These are phyloP conservation scores for Lantana camara DNA, from an alignment of 257 asterid species.

Conservation along the genomic window DNA sequence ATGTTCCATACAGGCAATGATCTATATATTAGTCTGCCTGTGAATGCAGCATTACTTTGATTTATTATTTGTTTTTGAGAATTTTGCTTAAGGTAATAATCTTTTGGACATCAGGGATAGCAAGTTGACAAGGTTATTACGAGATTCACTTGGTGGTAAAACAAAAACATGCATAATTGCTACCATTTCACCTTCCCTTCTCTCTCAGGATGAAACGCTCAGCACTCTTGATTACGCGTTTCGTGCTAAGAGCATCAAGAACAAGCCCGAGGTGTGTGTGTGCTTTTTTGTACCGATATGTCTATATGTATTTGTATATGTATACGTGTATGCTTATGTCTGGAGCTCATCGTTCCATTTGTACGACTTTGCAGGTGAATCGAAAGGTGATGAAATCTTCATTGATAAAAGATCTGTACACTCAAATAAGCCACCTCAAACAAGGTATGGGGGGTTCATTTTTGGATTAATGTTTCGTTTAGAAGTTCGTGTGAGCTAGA, in stretches of 20 bases:
- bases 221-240: slow-evolving; percentile 65
- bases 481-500: neutral
- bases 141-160: slow-evolving; percentile 68
- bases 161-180: slow-evolving; percentile 67
- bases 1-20: slow-evolving; percentile 61
- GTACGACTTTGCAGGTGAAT: slow-evolving; percentile 41
- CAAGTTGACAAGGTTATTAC: slow-evolving; percentile 62
- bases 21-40: neutral
- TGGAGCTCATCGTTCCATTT: neutral
- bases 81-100: neutral
- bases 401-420: slow-evolving; percentile 43
- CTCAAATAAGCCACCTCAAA: slow-evolving; percentile 48
- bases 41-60: neutral
- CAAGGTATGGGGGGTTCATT: slow-evolving; percentile 38
- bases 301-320: too few species aligned
- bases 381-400: slow-evolving; percentile 51
- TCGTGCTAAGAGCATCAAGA: slow-evolving; percentile 61
- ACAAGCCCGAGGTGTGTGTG: slow-evolving; percentile 60
- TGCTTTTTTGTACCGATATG: too few species aligned
- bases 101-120: slow-evolving; percentile 49
- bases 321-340: too few species aligned
- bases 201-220: slow-evolving; percentile 64
- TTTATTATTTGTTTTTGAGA: neutral
- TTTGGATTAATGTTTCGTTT: neutral
- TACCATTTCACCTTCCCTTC: slow-evolving; percentile 60